Evolutionary conservation across 495 filamentous ascomycete species (phyloP).

Genomic region (Aspergillus ostianus): DNA sequence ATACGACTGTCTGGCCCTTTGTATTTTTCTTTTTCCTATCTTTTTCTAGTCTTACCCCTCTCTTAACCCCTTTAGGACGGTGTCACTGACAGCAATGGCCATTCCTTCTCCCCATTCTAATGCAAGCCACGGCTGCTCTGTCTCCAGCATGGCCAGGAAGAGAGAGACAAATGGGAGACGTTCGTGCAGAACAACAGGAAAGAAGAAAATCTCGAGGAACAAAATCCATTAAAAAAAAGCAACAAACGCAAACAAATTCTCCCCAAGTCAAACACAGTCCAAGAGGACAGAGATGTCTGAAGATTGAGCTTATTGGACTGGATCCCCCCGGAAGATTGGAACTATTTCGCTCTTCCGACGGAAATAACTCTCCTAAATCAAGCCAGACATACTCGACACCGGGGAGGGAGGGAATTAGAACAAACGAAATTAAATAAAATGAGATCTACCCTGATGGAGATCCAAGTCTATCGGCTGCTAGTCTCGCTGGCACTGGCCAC

Average conservation of each 20-base stretch:
- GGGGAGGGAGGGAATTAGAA: neutral
- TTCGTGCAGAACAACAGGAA: neutral
- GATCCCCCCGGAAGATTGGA: constrained; percentile 22
- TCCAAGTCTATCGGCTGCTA: constrained; percentile 46
- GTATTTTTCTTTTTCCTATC: constrained; percentile 7
- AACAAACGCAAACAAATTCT: constrained; percentile 7
- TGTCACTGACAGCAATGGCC: constrained; percentile 32
- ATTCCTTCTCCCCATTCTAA: constrained; percentile 28
- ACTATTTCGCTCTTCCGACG: constrained; percentile 21
- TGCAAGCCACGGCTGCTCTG: constrained; percentile 33
- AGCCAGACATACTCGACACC: constrained; percentile 12
- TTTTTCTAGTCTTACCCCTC: constrained; percentile 6
- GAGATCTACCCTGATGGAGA: constrained; percentile 42
- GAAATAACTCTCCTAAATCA: constrained; percentile 11
- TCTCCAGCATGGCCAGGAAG: constrained; percentile 12
- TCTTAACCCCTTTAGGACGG: constrained; percentile 18
- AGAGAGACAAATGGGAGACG: neutral
- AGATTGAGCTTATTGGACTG: constrained; percentile 22
- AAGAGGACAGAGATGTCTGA: constrained; percentile 11
- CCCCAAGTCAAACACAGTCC: constrained; percentile 4
- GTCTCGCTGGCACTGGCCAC: constrained; percentile 40
- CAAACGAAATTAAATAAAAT: constrained; percentile 8
- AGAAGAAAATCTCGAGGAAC: too few relatives aligned
- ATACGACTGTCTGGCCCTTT: constrained; percentile 7
- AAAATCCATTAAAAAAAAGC: constrained; percentile 10